phyloP scores from a whole-genome alignment of 495 filamentous ascomycete species.

The Aspergillus carlsbadensis region DNA sequence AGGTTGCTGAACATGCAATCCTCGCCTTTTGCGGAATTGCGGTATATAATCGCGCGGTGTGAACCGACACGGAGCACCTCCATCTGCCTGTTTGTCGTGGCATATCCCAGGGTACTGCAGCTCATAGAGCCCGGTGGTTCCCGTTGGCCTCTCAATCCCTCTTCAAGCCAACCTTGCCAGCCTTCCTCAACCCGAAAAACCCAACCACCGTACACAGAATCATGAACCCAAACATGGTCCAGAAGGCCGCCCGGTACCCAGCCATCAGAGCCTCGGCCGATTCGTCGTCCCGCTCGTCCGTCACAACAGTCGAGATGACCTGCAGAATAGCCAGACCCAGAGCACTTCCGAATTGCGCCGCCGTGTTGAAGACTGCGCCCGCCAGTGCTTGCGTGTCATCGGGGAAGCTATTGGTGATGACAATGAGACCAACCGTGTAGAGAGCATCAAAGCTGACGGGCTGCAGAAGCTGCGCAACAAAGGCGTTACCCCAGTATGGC shows the following conservation, averaged over 20 bases:
- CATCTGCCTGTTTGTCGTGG: no score
- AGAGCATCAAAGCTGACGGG: constrained; percentile 51
- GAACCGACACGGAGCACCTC: no score
- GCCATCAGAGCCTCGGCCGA: constrained; percentile 45
- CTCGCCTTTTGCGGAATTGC: no score
- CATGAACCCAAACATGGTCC: constrained; percentile 55
- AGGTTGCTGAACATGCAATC: no score
- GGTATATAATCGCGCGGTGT: no score
- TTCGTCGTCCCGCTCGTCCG: constrained; percentile 32
- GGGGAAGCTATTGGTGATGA: constrained; percentile 60
- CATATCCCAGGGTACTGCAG: no score
- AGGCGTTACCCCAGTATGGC: constrained; percentile 58
- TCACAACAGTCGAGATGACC: constrained; percentile 54
- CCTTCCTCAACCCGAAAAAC: not conserved
- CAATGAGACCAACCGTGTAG: constrained; percentile 56
- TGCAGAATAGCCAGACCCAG: constrained; percentile 58
- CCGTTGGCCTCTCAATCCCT: no score
- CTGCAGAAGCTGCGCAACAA: constrained; percentile 51
- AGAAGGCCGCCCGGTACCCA: constrained; percentile 61
- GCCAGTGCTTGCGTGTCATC: constrained; percentile 57
- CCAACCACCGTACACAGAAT: constrained; percentile 40
- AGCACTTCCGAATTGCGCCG: constrained; percentile 59
- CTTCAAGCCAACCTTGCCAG: not conserved
- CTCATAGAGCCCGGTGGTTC: no score
- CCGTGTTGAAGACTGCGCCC: constrained; percentile 64